Conservation (phyloP, 2,329 filamentous ascomycete genomes). For the Ophiostoma ips region DNA sequence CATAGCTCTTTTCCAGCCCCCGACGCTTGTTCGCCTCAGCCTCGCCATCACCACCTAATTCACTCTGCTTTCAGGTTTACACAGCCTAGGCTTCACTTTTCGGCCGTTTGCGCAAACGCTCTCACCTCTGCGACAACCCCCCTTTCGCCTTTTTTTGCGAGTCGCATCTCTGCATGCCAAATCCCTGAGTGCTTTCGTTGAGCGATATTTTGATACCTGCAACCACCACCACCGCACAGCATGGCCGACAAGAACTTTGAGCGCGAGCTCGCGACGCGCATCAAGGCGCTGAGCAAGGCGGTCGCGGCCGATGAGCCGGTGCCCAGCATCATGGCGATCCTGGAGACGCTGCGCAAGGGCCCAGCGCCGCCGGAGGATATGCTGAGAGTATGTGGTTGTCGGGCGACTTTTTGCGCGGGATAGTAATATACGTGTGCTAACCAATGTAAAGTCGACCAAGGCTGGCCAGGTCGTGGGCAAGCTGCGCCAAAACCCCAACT, state of each 20-base stretch:
- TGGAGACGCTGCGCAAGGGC: conserved; percentile 67
- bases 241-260: conserved; percentile 33
- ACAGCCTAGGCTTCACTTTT: too few species aligned
- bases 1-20: too few species aligned
- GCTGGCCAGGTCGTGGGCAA: conserved; percentile 85
- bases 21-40: background rate
- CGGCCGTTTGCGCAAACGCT: too few species aligned
- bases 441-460: conserved; percentile 52
- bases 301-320: conserved; percentile 60
- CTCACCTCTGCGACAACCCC: too few species aligned
- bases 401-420: too few species aligned
- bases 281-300: conserved; percentile 70
- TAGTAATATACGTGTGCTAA: background rate
- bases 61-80: background rate
- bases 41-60: background rate
- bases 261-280: conserved; percentile 64
- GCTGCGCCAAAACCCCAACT: conserved; percentile 61
- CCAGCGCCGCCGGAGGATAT: conserved; percentile 72
- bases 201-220: too few species aligned
- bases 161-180: too few species aligned
- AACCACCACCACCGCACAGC: too few species aligned
- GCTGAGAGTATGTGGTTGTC: conserved; percentile 15
- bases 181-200: too few species aligned
- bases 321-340: conserved; percentile 55
- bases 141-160: too few species aligned